Evolutionary conservation across 176 grass and related monocot genomes (phyloP), one percentile per base, ranked within the genome.

Genomic region (Hsuehochloa calcarea): DNA sequence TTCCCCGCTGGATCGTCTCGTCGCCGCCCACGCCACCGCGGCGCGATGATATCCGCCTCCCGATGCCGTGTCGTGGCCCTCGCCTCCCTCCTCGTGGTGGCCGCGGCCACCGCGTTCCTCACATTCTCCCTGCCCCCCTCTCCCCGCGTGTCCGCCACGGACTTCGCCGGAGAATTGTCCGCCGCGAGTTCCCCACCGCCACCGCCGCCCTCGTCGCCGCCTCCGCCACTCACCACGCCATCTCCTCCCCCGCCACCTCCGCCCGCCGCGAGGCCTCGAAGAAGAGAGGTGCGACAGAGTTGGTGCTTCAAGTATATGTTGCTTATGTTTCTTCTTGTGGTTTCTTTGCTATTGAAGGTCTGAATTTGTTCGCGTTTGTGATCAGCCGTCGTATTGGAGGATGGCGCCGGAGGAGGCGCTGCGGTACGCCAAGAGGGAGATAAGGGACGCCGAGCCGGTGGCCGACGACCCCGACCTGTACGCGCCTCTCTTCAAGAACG

Each of bases 401-500:
- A 95, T 95, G 93, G 65, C 80, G 60, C 90, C 93, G 2, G 88
- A 91, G 70, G 93, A 89, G 38, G 90, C 91, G 44, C 87, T 97
- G 56, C 78, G 69, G 68, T 86, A 91, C 72, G 90, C 95, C 14
- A 94, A 89, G 78, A 90, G 72, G 83, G 89, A 97, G 68, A 97
- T 94, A 29, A 80, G 70, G 34, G 74, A 50, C 70, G 90, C 88
- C 41, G 74, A 69, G 25, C 25, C 69, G 34, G 83, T 94, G 70
- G 10, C 26, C 20, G 85, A 91, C 47, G 92, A 94, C 84, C 75
- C 86, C 1, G 7, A 56, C 6, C 95, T 97, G 19, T 84, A 91
- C 65, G 70, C 89, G 74, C 85, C 95, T 5, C 84, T 97, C 59
- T 97, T 97, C 92, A 92, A 84, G 64, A 94, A 97, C 72, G 82